A percentile compares a stretch with the other conserved stretches of the same genome.
phyloP scores from a whole-genome alignment of 106 monocot genomes.

The Dactylorhiza incarnata region DNA sequence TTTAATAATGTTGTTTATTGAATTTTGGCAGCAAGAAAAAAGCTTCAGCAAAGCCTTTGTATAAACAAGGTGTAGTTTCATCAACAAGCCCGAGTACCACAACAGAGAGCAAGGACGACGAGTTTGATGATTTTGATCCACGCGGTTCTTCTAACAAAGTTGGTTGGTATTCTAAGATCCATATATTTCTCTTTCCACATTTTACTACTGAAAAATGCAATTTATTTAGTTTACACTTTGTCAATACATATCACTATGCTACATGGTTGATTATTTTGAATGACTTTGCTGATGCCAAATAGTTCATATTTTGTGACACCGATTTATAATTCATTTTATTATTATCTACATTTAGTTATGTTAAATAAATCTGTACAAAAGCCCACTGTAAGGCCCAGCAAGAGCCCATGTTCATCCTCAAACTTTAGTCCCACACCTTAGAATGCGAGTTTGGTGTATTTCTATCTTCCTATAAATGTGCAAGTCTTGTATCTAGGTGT shows the following conservation, averaged over 20 bases:
- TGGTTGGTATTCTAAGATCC: constrained; percentile 33
- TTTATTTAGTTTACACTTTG: neutral
- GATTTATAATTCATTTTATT: neutral
- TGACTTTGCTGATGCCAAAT: neutral
- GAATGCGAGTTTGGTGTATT: too few species aligned
- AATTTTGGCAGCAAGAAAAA: constrained; percentile 17
- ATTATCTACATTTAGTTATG: neutral
- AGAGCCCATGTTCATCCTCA: too few species aligned
- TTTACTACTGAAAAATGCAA: neutral
- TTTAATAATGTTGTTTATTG: neutral
- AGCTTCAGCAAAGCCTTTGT: constrained; percentile 20
- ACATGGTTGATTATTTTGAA: neutral
- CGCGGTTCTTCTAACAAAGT: constrained; percentile 50
- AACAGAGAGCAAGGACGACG: constrained; percentile 32
- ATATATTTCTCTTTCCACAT: neutral
- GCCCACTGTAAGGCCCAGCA: neutral
- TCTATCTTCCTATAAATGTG: too few species aligned
- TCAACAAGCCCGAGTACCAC: constrained; percentile 25
- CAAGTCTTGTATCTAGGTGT: too few species aligned
- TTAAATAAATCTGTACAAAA: too few species aligned
- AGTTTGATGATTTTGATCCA: constrained; percentile 92
- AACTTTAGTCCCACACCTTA: too few species aligned
- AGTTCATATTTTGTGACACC: neutral
- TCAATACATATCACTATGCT: neutral
- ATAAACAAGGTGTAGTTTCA: constrained; percentile 11